Conservation (phyloP, 164 flowering plant species). For the Magnolia changhungtana region DNA sequence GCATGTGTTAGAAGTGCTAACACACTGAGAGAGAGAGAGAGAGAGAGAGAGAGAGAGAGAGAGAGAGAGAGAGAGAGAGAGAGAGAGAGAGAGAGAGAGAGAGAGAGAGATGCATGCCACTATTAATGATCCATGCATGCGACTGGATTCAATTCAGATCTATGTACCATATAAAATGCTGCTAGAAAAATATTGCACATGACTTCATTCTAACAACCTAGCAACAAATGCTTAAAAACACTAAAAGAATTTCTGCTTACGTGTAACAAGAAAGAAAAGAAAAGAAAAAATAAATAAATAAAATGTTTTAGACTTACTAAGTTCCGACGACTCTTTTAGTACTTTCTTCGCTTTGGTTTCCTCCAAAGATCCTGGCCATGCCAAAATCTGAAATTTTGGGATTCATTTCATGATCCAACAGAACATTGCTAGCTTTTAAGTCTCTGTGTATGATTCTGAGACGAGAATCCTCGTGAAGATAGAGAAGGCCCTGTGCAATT, state of each 20-base stretch:
- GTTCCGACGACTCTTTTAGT: slow-evolving; percentile 36
- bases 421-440: slow-evolving; percentile 53
- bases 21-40: no score
- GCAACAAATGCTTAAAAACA: background rate
- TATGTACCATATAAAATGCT: background rate
- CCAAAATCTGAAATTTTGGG: slow-evolving; percentile 56
- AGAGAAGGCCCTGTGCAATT: slow-evolving; percentile 53
- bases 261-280: background rate
- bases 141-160: background rate
- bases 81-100: no score
- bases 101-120: background rate
- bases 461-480: slow-evolving; percentile 63
- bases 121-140: background rate
- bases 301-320: slow-evolving; percentile 23
- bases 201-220: no score
- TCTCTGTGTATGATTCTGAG: slow-evolving; percentile 53
- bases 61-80: no score
- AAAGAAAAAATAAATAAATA: no score
- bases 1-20: no score
- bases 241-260: background rate
- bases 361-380: slow-evolving; percentile 36
- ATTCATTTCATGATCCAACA: slow-evolving; percentile 47
- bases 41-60: no score
- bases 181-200: background rate
- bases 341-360: slow-evolving; percentile 17